Percentiles rank a stretch among this genome's conserved stretches.
Evolutionary conservation across 495 filamentous ascomycete species (phyloP).

Genomic region (Xylaria acuta): DNA sequence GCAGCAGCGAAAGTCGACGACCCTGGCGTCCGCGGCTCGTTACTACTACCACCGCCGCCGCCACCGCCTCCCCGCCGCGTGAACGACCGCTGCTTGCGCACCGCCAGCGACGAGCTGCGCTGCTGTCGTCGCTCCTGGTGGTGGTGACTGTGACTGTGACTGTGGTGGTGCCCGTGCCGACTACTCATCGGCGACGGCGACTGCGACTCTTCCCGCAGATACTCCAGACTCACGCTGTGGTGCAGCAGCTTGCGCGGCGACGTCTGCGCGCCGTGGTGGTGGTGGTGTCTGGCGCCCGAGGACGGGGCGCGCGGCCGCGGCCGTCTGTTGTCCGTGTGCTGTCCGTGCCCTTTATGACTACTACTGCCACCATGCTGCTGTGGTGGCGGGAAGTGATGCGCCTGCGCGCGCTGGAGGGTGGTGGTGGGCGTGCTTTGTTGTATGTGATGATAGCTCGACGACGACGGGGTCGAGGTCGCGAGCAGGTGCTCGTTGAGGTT

Average conservation of each 20-base stretch:
- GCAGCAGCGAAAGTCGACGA: conserved; percentile 20
- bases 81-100: conserved; percentile 39
- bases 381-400: conserved; percentile 20
- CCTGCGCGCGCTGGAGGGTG: conserved; percentile 11
- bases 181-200: conserved; percentile 31
- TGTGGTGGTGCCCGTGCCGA: conserved; percentile 16
- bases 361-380: no score
- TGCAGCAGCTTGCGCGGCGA: conserved; percentile 48
- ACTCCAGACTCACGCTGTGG: conserved; percentile 33
- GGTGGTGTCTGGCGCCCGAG: conserved; percentile 48
- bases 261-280: conserved; percentile 41
- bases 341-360: conserved; percentile 18
- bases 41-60: background rate
- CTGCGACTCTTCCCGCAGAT: conserved; percentile 34
- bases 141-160: background rate
- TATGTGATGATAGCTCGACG: background rate
- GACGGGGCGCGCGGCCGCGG: conserved; percentile 51
- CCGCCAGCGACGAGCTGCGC: conserved; percentile 30
- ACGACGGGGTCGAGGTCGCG: conserved; percentile 23
- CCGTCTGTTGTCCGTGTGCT: conserved; percentile 32
- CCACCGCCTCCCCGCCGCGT: no score
- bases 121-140: conserved; percentile 26
- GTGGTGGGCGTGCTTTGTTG: conserved; percentile 14
- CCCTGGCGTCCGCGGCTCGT: conserved; percentile 33
- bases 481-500: conserved; percentile 28